A percentile compares a stretch with the other conserved stretches of the same genome.
Conservation (phyloP, 2,329 filamentous ascomycete species). For the Blastomyces parvus region DNA sequence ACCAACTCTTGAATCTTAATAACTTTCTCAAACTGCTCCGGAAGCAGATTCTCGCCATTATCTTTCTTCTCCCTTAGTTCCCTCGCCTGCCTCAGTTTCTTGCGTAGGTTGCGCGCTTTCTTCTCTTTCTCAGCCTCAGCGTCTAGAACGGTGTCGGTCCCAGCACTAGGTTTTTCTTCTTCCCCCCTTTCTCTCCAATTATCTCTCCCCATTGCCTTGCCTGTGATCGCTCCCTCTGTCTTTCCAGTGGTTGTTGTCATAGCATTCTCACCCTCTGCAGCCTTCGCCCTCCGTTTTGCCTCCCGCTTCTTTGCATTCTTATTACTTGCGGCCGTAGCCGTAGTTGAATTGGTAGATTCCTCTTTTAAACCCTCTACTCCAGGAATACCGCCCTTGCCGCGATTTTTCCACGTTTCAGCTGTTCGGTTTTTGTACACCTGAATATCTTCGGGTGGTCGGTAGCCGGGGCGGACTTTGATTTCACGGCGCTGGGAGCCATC, state of each 20-base stretch:
- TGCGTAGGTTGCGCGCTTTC: constrained; percentile 81
- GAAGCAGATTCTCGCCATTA: constrained; percentile 68
- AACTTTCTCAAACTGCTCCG: constrained; percentile 94
- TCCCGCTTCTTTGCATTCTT: constrained; percentile 81
- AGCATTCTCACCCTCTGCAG: constrained; percentile 45
- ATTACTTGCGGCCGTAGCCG: constrained; percentile 49
- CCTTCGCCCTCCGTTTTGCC: constrained; percentile 52
- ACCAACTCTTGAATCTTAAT: constrained; percentile 94
- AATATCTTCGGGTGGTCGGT: constrained; percentile 87
- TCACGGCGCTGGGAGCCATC: constrained; percentile 90
- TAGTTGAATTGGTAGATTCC: constrained; percentile 43
- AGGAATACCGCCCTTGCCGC: constrained; percentile 60
- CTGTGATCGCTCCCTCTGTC: constrained; percentile 12
- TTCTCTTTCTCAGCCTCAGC: constrained; percentile 76
- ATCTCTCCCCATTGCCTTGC: constrained; percentile 14
- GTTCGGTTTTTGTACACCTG: constrained; percentile 92
- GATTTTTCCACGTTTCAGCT: constrained; percentile 73
- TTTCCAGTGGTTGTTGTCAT: constrained; percentile 42
- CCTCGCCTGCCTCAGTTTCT: constrained; percentile 88
- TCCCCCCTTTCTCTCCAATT: constrained; percentile 25
- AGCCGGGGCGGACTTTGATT: constrained; percentile 88
- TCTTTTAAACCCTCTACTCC: constrained; percentile 56
- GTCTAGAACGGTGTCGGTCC: constrained; percentile 42
- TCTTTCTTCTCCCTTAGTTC: constrained; percentile 89
- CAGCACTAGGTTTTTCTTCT: constrained; percentile 17